Evolutionary conservation across 495 filamentous ascomycete genomes (phyloP).

Genomic region (Aspergillus ellipticus): DNA sequence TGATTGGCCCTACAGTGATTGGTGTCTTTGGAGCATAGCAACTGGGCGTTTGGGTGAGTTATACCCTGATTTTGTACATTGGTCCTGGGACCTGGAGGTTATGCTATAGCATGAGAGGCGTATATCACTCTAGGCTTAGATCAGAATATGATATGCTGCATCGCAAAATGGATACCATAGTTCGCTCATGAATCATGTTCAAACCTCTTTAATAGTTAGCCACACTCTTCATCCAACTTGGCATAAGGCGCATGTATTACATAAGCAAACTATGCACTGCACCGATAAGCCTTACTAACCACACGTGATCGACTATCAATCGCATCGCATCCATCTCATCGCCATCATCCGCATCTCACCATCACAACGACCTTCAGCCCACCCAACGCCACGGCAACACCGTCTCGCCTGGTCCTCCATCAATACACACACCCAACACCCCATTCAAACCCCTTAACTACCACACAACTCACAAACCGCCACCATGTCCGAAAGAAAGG

Average conservation of each 20-base stretch:
- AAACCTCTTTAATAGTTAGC: too few species aligned
- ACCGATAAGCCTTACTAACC: background rate
- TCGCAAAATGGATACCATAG: background rate
- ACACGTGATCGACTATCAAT: background rate
- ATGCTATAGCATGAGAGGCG: background rate
- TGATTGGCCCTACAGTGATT: background rate
- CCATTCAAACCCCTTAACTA: background rate
- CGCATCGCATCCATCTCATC: background rate
- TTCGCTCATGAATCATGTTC: too few species aligned
- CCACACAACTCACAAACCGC: background rate
- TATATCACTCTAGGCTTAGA: background rate
- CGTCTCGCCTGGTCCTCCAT: background rate
- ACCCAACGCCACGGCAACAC: background rate
- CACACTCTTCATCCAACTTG: too few species aligned
- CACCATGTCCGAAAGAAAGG: constrained; percentile 74
- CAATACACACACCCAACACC: background rate
- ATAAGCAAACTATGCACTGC: background rate
- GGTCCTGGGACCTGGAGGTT: background rate
- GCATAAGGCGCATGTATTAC: too few species aligned
- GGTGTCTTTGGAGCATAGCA: constrained; percentile 1
- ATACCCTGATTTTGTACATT: constrained; percentile 1
- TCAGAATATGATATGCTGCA: background rate
- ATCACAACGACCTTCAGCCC: background rate
- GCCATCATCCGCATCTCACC: background rate
- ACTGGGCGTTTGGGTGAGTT: constrained; percentile 4